Percentiles rank a stretch among this genome's conserved stretches.
These are phyloP conservation scores for Phaseolus coccineus DNA, from an alignment of 331 rosid genomes.

Conservation along the genomic window DNA sequence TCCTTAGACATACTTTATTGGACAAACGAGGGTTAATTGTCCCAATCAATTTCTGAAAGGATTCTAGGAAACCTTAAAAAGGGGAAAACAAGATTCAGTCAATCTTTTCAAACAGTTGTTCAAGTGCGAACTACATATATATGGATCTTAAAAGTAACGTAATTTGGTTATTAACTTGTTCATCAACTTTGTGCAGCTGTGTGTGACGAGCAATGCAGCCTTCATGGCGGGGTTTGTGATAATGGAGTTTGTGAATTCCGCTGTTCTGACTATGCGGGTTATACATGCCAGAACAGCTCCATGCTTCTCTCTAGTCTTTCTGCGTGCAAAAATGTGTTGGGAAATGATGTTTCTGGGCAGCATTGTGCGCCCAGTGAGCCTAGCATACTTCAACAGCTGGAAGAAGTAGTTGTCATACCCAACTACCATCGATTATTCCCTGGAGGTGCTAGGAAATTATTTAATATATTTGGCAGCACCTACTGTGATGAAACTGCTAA, in stretches of 20 bases:
- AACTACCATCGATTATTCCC: slow-evolving; percentile 95
- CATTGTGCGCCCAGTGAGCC: slow-evolving; percentile 98
- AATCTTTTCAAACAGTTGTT: slow-evolving; percentile 18
- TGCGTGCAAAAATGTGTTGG: slow-evolving; percentile 80
- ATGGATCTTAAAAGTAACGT: slow-evolving; percentile 5
- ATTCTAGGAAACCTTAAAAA: neutral
- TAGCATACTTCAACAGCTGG: slow-evolving; percentile 91
- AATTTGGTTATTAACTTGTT: slow-evolving; percentile 31
- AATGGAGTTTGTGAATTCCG: slow-evolving; percentile 98
- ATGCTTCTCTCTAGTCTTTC: slow-evolving; percentile 78
- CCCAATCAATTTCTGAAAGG: neutral
- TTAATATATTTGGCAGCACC: slow-evolving; percentile 85
- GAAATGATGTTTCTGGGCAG: slow-evolving; percentile 80
- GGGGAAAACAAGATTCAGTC: neutral
- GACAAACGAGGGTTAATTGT: neutral
- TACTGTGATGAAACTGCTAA: slow-evolving; percentile 92
- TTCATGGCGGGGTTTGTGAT: slow-evolving; percentile 98
- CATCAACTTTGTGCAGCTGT: slow-evolving; percentile 67
- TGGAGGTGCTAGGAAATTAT: slow-evolving; percentile 90
- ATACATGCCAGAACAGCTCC: slow-evolving; percentile 97
- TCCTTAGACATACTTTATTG: neutral
- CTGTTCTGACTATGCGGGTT: slow-evolving; percentile 96
- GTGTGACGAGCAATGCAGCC: slow-evolving; percentile 98
- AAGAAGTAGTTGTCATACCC: slow-evolving; percentile 97
- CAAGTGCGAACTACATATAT: neutral